These are phyloP conservation scores for Fusarium sublunatum DNA, from an alignment of 2,329 filamentous ascomycete species.

Conservation along the genomic window DNA sequence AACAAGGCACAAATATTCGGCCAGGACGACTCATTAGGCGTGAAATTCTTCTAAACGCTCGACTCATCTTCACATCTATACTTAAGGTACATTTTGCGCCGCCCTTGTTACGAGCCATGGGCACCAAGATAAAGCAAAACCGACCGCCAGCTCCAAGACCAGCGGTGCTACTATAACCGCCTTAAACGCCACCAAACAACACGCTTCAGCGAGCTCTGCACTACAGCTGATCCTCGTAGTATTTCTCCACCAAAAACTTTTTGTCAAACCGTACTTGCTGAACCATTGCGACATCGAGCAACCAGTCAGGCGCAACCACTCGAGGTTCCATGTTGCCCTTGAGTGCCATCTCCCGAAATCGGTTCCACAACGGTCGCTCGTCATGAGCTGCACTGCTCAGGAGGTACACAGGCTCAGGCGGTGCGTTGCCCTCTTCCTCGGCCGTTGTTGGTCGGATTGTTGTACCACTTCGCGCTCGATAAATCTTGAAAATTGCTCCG, in stretches of 20 bases:
- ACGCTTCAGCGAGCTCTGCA: constrained; percentile 1
- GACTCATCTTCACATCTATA: constrained; percentile 32
- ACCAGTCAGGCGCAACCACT: constrained; percentile 88
- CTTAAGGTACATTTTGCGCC: constrained; percentile 25
- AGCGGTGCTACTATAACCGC: constrained; percentile 16
- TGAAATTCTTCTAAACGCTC: constrained; percentile 90
- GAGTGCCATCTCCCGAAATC: constrained; percentile 82
- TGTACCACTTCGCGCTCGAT: constrained; percentile 77
- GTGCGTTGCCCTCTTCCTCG: constrained; percentile 70
- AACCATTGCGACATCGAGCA: constrained; percentile 88
- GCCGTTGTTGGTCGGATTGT: constrained; percentile 73
- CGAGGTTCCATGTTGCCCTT: constrained; percentile 82
- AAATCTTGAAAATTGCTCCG: constrained; percentile 83
- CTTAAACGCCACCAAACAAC: constrained; percentile 39
- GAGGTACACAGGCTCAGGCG: constrained; percentile 82
- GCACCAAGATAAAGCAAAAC: constrained; percentile 5
- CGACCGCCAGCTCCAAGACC: constrained; percentile 22
- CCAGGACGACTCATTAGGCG: constrained; percentile 85
- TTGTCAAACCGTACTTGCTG: constrained; percentile 79
- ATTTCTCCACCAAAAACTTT: constrained; percentile 66
- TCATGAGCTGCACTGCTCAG: constrained; percentile 74
- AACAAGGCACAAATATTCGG: constrained; percentile 96
- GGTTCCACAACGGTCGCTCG: constrained; percentile 81
- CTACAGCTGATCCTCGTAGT: constrained; percentile 49
- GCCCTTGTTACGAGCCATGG: constrained; percentile 11